Conservation (phyloP, 1,284 basidiomycete genomes). For the Amylostereum areolatum region DNA sequence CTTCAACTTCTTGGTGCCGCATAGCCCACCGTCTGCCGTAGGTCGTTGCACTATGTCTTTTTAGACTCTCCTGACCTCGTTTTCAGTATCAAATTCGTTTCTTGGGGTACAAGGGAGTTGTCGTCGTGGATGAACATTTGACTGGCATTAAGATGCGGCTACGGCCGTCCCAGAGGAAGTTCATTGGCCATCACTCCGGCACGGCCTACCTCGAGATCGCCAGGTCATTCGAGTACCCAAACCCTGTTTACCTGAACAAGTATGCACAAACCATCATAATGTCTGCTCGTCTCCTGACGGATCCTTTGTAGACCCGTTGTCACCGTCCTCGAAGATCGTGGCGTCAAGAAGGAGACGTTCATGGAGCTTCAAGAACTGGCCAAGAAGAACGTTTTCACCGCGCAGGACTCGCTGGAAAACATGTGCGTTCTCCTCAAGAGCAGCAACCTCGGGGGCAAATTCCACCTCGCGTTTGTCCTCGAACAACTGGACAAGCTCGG, state of each 20-base stretch:
- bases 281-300: too few species aligned
- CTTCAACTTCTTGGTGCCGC: conserved; percentile 21
- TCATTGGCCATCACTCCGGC: conserved; percentile 40
- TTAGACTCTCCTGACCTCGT: conserved; percentile 1
- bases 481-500: conserved; percentile 39
- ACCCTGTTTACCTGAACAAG: conserved; percentile 56
- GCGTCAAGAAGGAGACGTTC: conserved; percentile 44
- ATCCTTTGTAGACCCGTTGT: conserved; percentile 10
- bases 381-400: conserved; percentile 42
- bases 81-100: conserved; percentile 68
- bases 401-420: conserved; percentile 40
- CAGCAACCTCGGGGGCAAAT: conserved; percentile 44
- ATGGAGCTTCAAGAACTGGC: conserved; percentile 45
- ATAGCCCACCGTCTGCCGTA: conserved; percentile 48
- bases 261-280: conserved; percentile 16
- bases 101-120: conserved; percentile 71
- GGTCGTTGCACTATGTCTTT: conserved; percentile 17
- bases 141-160: conserved; percentile 52
- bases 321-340: conserved; percentile 30
- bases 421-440: conserved; percentile 38
- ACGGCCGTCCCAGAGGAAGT: conserved; percentile 72
- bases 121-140: conserved; percentile 55
- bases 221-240: conserved; percentile 46
- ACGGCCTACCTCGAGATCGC: conserved; percentile 62
- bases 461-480: conserved; percentile 42